Base-by-base conservation (phyloP, 176 grass and related monocot genomes). In the Lolium perenne region DNA sequence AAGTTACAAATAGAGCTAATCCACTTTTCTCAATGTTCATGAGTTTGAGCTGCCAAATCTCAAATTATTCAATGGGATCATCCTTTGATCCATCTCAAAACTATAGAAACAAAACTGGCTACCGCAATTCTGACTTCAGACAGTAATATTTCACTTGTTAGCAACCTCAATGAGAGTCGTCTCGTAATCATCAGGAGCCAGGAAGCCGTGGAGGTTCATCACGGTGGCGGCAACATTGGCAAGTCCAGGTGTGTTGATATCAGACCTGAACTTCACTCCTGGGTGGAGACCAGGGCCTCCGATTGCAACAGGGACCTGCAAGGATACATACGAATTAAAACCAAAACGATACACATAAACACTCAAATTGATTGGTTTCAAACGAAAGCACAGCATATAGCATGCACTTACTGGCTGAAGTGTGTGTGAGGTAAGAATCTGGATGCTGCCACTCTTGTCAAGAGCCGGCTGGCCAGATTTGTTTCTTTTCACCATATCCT, bases 401-500 rank as follows among this genome's bases (percentile, higher is more conserved):
- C 56, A 58, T 71, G 51, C 16, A 87, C 93, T 86, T 89, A 99
- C 97, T 4, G 97, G 97, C 65, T 99, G 92, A 77, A 99, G 97
- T 6, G 97, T 99, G 38, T 99, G 97, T 1, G 97, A 99, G 47
- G 97, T 99, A 56, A 99, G 97, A 86, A 99, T 99, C 78, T 99
- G 97, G 86, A 99, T 86, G 6, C 74, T 76, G 3, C 97, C 97
- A 12, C 32, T 85, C 65, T 94, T 99, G 86, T 94, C 96, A 0
- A 96, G 71, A 12, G 32, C 20, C 0, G 94, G 97, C 86, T 94
- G 60, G 59, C 97, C 97, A 58, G 92, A 32, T 91, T 99, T 99
- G 92, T 88, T 90, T 51, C 97, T 96, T 77, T 99, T 99, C 51
- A 96, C 97, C 97, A 99, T 99, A 78, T 99, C 97, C 82, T 99